Conservation (phyloP, 2,329 filamentous ascomycete genomes). For the Spiromastix sp. region DNA sequence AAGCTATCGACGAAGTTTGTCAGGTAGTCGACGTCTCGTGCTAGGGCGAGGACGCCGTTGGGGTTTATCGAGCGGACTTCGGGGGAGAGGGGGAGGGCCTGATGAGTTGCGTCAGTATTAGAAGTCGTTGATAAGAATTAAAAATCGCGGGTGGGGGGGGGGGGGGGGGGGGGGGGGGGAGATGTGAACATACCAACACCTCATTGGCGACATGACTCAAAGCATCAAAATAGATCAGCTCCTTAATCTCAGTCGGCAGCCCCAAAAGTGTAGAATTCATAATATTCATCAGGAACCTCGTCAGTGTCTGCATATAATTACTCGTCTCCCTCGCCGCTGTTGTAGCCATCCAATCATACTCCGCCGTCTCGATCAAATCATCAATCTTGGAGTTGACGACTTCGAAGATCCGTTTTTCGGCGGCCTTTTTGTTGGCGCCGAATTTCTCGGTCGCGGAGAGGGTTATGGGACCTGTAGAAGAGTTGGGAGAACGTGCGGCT, state of each 20-base stretch:
- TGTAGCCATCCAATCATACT: constrained; percentile 77
- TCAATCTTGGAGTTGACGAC: constrained; percentile 98
- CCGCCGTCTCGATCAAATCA: constrained; percentile 89
- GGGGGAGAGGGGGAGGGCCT: constrained; percentile 65
- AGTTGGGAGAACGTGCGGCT: constrained; percentile 71
- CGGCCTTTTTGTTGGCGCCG: constrained; percentile 81
- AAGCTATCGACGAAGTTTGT: constrained; percentile 78
- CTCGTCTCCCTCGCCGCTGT: constrained; percentile 62
- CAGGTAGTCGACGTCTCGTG: constrained; percentile 74
- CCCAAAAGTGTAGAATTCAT: constrained; percentile 92
- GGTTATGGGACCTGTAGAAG: constrained; percentile 62
- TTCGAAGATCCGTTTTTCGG: constrained; percentile 96
- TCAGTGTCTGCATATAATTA: constrained; percentile 92
- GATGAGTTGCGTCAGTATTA: no score
- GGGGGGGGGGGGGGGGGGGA: constrained; percentile 15
- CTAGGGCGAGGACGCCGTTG: constrained; percentile 69
- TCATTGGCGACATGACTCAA: constrained; percentile 80
- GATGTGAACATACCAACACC: constrained; percentile 52
- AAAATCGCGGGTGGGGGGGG: no score
- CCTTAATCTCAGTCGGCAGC: constrained; percentile 90
- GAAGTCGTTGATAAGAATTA: no score
- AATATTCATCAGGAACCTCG: constrained; percentile 84
- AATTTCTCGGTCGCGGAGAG: constrained; percentile 81
- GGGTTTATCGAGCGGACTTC: constrained; percentile 80
- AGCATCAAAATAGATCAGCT: constrained; percentile 95